Evolutionary conservation across 2,329 filamentous ascomycete genomes (phyloP), one percentile per base, ranked within the genome.

Genomic region (Cladophialophora yegresii): DNA sequence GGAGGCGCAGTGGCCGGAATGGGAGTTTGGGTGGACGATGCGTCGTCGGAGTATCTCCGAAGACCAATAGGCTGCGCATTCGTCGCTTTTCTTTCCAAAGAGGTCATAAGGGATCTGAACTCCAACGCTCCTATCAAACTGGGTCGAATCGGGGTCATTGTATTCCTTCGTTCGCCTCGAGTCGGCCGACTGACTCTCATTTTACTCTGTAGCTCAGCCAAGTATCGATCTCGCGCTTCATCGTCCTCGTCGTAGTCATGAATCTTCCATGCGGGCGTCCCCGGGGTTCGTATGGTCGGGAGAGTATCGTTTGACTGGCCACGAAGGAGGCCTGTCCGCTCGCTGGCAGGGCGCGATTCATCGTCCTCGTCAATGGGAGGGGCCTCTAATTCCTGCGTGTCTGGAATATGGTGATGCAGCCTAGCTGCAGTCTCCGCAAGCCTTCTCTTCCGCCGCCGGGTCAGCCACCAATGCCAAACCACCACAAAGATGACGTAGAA

Each of bases 81-180:
- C 28, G 90, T 85, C 68, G 91, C 95, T 72, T 90, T 86, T 62
- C 92, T 90, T 72, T 96, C 88, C 62, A 99, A 79, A 2, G 92
- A 92, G n/a, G 91, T 89, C 53, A 99, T 80, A 2, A 96, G 89
- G 2, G 93, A 93, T 71, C 93, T 86, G 72, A 99, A 99, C 77
- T 99, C 95, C 63, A 99, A 81, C 8, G 91, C 95, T 50, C 95
- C 95, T 3, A 99, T 89, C 54, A 99, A 80, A 80, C 95, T 98
- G 1, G 95, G 93, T 50, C 95, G 85, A 67, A 99, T 97, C 0
- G 92, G 90, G 6, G 88, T 93, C 66, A 93, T 84, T 1, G 91
- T 87, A 54, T 83, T 92, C 69, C 88, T 89, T 69, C 89, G 86
- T 67, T 87, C 84, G 51, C 83, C 83, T 54, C 86, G 82, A 33